Conservation (phyloP, 805 yeast genomes). For the Spathaspora passalidarum region DNA sequence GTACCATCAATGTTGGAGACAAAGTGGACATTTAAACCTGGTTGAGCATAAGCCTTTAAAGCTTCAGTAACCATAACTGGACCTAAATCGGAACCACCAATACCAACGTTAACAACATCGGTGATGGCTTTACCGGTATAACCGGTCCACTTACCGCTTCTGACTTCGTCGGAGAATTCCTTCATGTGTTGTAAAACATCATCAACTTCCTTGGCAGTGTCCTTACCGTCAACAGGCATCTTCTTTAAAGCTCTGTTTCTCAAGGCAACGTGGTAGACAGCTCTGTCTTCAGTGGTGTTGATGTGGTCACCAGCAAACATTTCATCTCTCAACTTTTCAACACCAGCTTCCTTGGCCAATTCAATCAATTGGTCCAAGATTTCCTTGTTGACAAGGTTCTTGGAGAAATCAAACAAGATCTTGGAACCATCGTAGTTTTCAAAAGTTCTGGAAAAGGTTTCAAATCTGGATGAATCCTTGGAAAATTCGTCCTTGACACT, state of each 20-base stretch:
- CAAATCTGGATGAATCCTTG: conserved; percentile 71
- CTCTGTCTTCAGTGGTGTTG: conserved; percentile 94
- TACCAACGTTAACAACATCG: conserved; percentile 95
- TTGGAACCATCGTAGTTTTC: conserved; percentile 82
- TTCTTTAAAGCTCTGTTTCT: conserved; percentile 86
- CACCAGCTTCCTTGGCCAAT: conserved; percentile 87
- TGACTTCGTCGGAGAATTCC: conserved; percentile 84
- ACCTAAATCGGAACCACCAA: conserved; percentile 98
- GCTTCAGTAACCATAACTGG: conserved; percentile 99
- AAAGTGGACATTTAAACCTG: conserved; percentile 77
- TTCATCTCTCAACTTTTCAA: conserved; percentile 81
- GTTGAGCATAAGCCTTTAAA: conserved; percentile 80
- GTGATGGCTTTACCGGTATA: conserved; percentile 93
- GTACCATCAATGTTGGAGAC: conserved; percentile 99
- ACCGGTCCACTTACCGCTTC: conserved; percentile 96
- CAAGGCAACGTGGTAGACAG: conserved; percentile 94
- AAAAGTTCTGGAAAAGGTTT: conserved; percentile 73
- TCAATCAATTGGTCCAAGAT: conserved; percentile 62
- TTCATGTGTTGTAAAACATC: conserved; percentile 92
- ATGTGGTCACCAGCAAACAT: conserved; percentile 93
- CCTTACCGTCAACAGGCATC: conserved; percentile 84
- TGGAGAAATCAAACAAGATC: conserved; percentile 91
- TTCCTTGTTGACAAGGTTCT: conserved; percentile 88
- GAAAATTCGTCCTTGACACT: conserved; percentile 76
- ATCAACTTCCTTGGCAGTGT: conserved; percentile 91